A percentile compares a stretch with the other conserved stretches of the same genome.
These are phyloP conservation scores for Acmispon strigosus DNA, from an alignment of 306 rosid species.

Conservation along the genomic window DNA sequence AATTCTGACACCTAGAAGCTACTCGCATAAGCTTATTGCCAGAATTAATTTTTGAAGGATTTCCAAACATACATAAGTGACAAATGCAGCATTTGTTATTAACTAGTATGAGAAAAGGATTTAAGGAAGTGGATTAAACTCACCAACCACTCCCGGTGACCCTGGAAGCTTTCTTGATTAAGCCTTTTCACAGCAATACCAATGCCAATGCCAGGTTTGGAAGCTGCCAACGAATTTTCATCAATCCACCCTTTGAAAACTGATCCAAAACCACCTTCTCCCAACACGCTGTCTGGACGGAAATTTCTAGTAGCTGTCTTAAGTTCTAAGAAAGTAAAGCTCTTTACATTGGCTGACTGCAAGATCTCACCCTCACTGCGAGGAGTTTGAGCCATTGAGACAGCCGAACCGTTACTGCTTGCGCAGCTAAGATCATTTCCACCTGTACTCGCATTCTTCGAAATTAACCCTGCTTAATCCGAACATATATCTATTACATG, in stretches of 20 bases:
- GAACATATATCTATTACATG: neutral
- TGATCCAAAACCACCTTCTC: conserved; percentile 65
- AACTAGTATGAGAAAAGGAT: neutral
- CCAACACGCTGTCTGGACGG: conserved; percentile 54
- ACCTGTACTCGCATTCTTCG: conserved; percentile 30
- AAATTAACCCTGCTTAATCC: conserved; percentile 35
- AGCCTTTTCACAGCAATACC: conserved; percentile 66
- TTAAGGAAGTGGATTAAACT: conserved; percentile 18
- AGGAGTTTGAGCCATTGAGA: conserved; percentile 46
- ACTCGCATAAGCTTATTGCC: too few relatives aligned
- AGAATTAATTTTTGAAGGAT: too few relatives aligned
- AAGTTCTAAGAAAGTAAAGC: conserved; percentile 45
- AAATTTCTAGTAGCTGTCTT: conserved; percentile 68
- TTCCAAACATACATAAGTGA: too few relatives aligned
- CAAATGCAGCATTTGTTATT: too few relatives aligned
- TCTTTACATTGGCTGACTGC: conserved; percentile 49
- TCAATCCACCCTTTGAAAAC: conserved; percentile 75
- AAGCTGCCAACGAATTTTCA: conserved; percentile 38
- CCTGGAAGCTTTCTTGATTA: conserved; percentile 47
- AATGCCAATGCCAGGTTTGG: conserved; percentile 59
- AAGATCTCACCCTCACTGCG: conserved; percentile 63
- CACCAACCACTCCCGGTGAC: conserved; percentile 72
- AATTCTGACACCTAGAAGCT: too few relatives aligned
- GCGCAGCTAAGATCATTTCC: conserved; percentile 31
- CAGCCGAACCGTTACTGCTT: conserved; percentile 26